These are phyloP conservation scores for Potentilla sterilis DNA, from an alignment of 306 rosid genomes.

Conservation along the genomic window DNA sequence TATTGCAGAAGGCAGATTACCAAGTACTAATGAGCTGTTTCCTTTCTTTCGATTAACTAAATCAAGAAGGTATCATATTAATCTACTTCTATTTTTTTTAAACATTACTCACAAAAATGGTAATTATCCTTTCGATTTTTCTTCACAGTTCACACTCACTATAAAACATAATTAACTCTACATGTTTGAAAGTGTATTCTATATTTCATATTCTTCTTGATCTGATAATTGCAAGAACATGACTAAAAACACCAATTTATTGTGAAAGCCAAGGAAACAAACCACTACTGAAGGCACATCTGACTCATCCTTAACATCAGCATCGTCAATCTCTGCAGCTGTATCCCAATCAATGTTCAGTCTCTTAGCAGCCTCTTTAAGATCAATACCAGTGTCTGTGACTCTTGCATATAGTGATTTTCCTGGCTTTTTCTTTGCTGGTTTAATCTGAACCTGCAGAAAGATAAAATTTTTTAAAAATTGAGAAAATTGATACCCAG, in stretches of 20 bases:
- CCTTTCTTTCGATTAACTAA: neutral
- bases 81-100: neutral
- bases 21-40: neutral
- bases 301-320: slow-evolving; percentile 41
- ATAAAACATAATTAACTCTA: neutral
- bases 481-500: slow-evolving; percentile 12
- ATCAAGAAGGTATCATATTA: neutral
- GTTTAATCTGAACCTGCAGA: slow-evolving; percentile 50
- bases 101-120: neutral
- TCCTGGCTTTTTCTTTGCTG: slow-evolving; percentile 60
- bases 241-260: neutral
- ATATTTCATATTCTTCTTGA: neutral
- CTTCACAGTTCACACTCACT: neutral
- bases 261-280: slow-evolving; percentile 34
- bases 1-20: neutral
- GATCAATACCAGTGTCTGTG: slow-evolving; percentile 87
- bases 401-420: slow-evolving; percentile 87
- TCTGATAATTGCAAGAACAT: neutral
- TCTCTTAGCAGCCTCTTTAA: slow-evolving; percentile 73
- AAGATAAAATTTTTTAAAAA: slow-evolving; percentile 4
- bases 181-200: neutral
- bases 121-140: neutral
- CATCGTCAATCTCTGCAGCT: slow-evolving; percentile 83
- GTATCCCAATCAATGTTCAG: slow-evolving; percentile 88
- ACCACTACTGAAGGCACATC: slow-evolving; percentile 89